Evolutionary conservation across 202 grass and related monocot genomes (phyloP).

Genomic region (Schoenoplectus triqueter): DNA sequence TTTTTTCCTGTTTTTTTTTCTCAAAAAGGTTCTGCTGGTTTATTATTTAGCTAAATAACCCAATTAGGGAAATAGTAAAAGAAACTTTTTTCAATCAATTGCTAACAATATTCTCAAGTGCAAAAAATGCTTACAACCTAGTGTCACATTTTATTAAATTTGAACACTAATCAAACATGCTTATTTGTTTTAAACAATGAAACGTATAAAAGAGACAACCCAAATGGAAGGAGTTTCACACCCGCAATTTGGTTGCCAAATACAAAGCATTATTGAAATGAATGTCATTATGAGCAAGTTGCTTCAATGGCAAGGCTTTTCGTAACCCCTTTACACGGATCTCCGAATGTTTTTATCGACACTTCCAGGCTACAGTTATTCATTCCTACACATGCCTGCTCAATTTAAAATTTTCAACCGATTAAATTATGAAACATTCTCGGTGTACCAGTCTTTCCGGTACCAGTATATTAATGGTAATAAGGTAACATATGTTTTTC

Average conservation of each 20-base stretch:
- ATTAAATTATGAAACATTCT: neutral
- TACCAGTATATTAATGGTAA: neutral
- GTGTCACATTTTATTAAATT: neutral
- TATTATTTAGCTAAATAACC: too few relatives aligned
- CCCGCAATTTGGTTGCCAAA: slow-evolving; percentile 48
- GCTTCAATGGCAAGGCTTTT: slow-evolving; percentile 94
- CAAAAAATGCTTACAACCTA: neutral
- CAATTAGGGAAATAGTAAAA: neutral
- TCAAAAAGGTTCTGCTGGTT: neutral
- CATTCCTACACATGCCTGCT: slow-evolving; percentile 79
- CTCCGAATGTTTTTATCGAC: slow-evolving; percentile 70
- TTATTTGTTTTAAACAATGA: slow-evolving; percentile 25
- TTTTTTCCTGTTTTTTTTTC: too few relatives aligned
- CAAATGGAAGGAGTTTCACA: slow-evolving; percentile 54
- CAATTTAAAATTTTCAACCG: slow-evolving; percentile 26
- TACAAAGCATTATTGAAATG: slow-evolving; percentile 40
- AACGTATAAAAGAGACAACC: slow-evolving; percentile 21
- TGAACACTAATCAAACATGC: neutral
- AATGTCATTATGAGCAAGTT: slow-evolving; percentile 69
- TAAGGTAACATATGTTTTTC: slow-evolving; percentile 12
- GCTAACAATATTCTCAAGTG: neutral
- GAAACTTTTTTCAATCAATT: neutral
- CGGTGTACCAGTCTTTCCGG: neutral
- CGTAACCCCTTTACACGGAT: slow-evolving; percentile 73
- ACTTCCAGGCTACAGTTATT: slow-evolving; percentile 70